These are phyloP conservation scores for Selaginella tamariscina DNA, from an alignment of 75 land plant genomes.

Conservation along the genomic window DNA sequence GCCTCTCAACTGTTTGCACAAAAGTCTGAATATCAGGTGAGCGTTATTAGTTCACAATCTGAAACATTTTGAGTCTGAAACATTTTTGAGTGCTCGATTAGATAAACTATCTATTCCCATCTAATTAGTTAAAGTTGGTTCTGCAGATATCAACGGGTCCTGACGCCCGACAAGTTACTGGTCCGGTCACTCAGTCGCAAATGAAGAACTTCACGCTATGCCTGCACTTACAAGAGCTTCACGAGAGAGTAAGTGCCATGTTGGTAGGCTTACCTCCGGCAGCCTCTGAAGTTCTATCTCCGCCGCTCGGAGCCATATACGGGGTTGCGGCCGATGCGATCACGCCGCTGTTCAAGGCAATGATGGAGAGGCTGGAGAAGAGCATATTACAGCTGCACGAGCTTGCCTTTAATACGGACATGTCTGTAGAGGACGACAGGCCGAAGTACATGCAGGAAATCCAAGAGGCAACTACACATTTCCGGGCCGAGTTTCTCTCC, in stretches of 20 bases:
- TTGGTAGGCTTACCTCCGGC: slow-evolving; percentile 43
- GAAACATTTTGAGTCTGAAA: too few species aligned
- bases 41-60: background rate
- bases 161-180: slow-evolving; percentile 81
- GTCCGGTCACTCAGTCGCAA: slow-evolving; percentile 69
- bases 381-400: slow-evolving; percentile 87
- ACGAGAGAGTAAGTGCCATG: slow-evolving; percentile 48
- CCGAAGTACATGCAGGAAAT: slow-evolving; percentile 89
- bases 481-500: slow-evolving; percentile 73
- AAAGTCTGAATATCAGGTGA: slow-evolving; percentile 92
- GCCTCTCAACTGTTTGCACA: slow-evolving; percentile 64
- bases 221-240: slow-evolving; percentile 87
- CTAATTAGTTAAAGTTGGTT: background rate
- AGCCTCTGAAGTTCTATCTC: slow-evolving; percentile 76
- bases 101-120: too few species aligned
- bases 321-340: slow-evolving; percentile 86
- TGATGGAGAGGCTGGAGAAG: slow-evolving; percentile 75
- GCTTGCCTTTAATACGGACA: slow-evolving; percentile 66
- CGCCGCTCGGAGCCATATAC: slow-evolving; percentile 73
- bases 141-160: slow-evolving; percentile 81
- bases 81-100: too few species aligned
- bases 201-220: slow-evolving; percentile 72
- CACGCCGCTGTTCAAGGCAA: slow-evolving; percentile 79
- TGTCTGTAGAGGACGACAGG: slow-evolving; percentile 41
- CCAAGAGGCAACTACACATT: slow-evolving; percentile 57